Evolutionary conservation across 2,329 filamentous ascomycete genomes (phyloP).

Genomic region (Ophiostoma piceae): DNA sequence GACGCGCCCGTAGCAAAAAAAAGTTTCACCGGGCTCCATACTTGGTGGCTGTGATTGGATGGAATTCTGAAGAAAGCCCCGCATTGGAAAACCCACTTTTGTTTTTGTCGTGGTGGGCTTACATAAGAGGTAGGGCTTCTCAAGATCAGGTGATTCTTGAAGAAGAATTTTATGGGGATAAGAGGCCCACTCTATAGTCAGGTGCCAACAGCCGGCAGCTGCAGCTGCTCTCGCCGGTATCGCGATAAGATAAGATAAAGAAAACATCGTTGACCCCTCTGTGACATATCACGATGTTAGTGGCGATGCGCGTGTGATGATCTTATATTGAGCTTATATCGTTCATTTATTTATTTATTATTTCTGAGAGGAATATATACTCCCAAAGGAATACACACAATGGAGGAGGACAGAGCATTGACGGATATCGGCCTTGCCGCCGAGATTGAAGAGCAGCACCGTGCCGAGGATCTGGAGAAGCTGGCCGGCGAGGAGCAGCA

Average conservation of each 20-base stretch:
- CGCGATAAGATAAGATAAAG: constrained; percentile 16
- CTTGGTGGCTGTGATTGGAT: background rate
- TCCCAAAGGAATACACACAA: constrained; percentile 34
- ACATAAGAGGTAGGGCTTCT: constrained; percentile 15
- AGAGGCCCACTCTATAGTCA: background rate
- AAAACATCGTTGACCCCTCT: constrained; percentile 15
- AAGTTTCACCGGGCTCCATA: constrained; percentile 2
- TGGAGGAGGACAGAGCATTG: constrained; percentile 71
- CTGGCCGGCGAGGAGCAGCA: constrained; percentile 27
- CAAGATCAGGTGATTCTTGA: background rate
- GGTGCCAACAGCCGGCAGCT: constrained; percentile 19
- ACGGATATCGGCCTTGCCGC: constrained; percentile 65
- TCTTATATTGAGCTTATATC: background rate
- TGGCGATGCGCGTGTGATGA: background rate
- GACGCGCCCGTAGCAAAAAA: constrained; percentile 6
- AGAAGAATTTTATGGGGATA: background rate
- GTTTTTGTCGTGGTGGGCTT: constrained; percentile 10
- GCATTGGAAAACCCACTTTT: background rate
- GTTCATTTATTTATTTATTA: background rate
- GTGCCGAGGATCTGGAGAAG: constrained; percentile 37
- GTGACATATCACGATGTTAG: constrained; percentile 10
- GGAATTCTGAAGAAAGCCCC: too few species aligned
- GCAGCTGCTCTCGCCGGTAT: background rate
- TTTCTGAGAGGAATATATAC: background rate
- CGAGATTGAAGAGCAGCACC: constrained; percentile 48